Conservation (phyloP, 1,284 basidiomycete species). For the Wolfiporia cocos region DNA sequence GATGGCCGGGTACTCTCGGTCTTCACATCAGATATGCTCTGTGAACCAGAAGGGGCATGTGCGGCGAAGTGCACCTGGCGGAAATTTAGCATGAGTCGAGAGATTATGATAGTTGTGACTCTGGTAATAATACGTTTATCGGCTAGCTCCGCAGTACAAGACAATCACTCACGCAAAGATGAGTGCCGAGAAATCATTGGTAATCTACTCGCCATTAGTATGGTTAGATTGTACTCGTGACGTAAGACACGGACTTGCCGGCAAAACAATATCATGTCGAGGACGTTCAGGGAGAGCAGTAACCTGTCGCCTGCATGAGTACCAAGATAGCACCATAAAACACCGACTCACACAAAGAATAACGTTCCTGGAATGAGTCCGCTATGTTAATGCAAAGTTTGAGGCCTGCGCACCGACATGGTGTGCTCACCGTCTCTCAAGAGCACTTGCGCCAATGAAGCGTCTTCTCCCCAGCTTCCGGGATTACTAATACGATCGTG, state of each 20-base stretch:
- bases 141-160: not conserved
- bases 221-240: not conserved
- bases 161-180: not conserved
- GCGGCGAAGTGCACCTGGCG: not conserved
- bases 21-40: not conserved
- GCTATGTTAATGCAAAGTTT: too few relatives aligned
- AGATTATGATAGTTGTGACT: slow-evolving; percentile 7
- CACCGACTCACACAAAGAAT: too few relatives aligned
- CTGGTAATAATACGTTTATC: not conserved
- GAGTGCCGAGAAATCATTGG: not conserved
- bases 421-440: too few relatives aligned
- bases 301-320: too few relatives aligned
- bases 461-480: too few relatives aligned
- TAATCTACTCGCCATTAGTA: not conserved
- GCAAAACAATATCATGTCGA: not conserved
- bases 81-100: not conserved
- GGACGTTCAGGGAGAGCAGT: not conserved
- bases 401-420: too few relatives aligned
- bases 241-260: not conserved
- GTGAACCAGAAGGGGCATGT: not conserved
- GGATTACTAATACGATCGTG: too few relatives aligned
- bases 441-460: too few relatives aligned
- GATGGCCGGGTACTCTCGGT: not conserved
- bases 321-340: too few relatives aligned
- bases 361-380: too few relatives aligned